Evolutionary conservation across 75 land plant genomes (phyloP).

Genomic region (Chamaecyparis obtusa): DNA sequence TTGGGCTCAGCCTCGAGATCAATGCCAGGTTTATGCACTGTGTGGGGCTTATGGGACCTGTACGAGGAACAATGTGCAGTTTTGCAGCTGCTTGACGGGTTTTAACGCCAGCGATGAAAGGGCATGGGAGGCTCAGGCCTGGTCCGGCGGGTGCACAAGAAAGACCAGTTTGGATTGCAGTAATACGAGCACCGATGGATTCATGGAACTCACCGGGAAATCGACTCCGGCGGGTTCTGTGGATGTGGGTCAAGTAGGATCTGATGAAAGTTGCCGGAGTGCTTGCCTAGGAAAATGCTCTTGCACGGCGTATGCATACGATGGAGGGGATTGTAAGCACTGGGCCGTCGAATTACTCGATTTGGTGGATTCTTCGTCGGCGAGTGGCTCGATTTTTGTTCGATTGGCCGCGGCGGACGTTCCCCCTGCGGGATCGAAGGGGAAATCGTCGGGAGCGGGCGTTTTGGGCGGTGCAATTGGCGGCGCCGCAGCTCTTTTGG

Average conservation of each 20-base stretch:
- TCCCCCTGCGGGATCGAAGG: neutral
- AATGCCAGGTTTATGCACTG: conserved; percentile 25
- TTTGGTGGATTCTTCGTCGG: neutral
- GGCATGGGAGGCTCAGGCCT: conserved; percentile 31
- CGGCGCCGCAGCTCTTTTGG: neutral
- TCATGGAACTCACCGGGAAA: neutral
- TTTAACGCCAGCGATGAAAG: conserved; percentile 18
- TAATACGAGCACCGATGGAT: conserved; percentile 19
- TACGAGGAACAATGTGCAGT: conserved; percentile 13
- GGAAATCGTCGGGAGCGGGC: neutral
- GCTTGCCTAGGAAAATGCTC: conserved; percentile 26
- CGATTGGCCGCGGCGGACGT: neutral
- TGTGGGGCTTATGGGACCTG: conserved; percentile 42
- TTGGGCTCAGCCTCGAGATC: conserved; percentile 18
- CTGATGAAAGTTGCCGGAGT: conserved; percentile 13
- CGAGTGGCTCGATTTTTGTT: neutral
- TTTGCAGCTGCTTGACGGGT: conserved; percentile 45
- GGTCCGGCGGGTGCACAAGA: conserved; percentile 44
- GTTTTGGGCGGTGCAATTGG: neutral
- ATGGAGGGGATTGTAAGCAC: conserved; percentile 14
- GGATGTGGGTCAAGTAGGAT: too few species aligned
- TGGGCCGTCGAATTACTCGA: conserved; percentile 34
- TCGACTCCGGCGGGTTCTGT: neutral
- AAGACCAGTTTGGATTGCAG: conserved; percentile 19
- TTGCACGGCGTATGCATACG: conserved; percentile 15